Evolutionary conservation across 2,329 filamentous ascomycete genomes (phyloP).

Genomic region (Alternaria triticina): DNA sequence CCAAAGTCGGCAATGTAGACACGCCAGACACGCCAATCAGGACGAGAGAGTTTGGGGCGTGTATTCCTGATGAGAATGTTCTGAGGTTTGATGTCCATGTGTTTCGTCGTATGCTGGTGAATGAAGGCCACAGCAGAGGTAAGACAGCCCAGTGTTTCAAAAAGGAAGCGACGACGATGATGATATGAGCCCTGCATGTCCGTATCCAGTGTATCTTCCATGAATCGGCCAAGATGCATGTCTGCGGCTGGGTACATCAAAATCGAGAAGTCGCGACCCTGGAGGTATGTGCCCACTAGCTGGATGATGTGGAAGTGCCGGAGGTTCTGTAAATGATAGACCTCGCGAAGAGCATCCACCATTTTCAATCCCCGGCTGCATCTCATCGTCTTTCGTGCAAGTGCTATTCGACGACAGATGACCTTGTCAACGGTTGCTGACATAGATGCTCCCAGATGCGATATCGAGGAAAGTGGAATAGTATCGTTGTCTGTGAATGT

Average conservation of each 20-base stretch:
- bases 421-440: slow-evolving; percentile 22
- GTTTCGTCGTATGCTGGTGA: slow-evolving; percentile 16
- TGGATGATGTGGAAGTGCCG: slow-evolving; percentile 24
- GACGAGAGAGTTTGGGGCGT: too few relatives aligned
- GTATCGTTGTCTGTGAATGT: slow-evolving; percentile 13
- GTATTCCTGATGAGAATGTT: slow-evolving; percentile 20
- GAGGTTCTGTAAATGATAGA: slow-evolving; percentile 23
- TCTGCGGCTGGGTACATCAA: slow-evolving; percentile 29
- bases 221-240: slow-evolving; percentile 14
- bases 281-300: slow-evolving; percentile 23
- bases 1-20: slow-evolving; percentile 33
- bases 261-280: slow-evolving; percentile 17
- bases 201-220: slow-evolving; percentile 14
- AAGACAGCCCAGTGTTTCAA: neutral
- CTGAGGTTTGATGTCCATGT: slow-evolving; percentile 32
- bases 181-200: too few relatives aligned
- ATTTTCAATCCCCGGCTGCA: slow-evolving; percentile 9
- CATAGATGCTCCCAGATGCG: slow-evolving; percentile 9
- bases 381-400: slow-evolving; percentile 27
- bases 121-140: neutral
- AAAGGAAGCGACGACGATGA: neutral
- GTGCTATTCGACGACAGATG: slow-evolving; percentile 17
- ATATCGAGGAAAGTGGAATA: slow-evolving; percentile 11
- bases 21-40: neutral
- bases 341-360: slow-evolving; percentile 16